These are phyloP conservation scores for Dictyostelium firmibasis DNA, from an alignment of 78 protist genomes.

Conservation along the genomic window DNA sequence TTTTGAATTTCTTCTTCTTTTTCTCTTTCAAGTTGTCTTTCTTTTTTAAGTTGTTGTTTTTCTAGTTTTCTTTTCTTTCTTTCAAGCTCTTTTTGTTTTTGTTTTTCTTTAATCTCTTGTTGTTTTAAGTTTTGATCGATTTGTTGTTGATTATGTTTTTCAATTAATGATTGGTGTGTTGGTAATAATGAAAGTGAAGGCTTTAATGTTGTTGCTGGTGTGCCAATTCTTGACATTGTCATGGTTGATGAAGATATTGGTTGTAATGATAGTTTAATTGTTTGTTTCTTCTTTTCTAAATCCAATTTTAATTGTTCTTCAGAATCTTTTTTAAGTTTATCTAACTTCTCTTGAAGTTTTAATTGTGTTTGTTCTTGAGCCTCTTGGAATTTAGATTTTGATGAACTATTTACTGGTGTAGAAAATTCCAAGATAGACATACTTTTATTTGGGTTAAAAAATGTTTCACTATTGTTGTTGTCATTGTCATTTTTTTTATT, in stretches of 20 bases:
- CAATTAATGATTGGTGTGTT: not conserved
- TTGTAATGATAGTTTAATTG: not conserved
- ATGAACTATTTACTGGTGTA: too few species aligned
- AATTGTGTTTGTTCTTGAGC: slow-evolving; percentile 8
- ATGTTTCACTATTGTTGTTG: not conserved
- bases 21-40: not conserved
- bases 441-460: not conserved
- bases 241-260: too few species aligned
- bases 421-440: not conserved
- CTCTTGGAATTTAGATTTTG: not conserved
- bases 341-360: slow-evolving; percentile 3
- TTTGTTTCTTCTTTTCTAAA: not conserved
- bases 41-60: not conserved
- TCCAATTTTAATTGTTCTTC: not conserved
- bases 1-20: not conserved
- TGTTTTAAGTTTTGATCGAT: not conserved
- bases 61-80: not conserved
- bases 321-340: not conserved
- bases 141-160: not conserved
- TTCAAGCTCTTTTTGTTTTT: not conserved
- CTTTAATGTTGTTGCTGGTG: not conserved
- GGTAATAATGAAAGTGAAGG: not conserved
- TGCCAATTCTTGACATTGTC: not conserved
- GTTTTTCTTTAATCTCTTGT: not conserved
- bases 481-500: not conserved